Evolutionary conservation across 2,329 filamentous ascomycete genomes (phyloP), one percentile per base, ranked within the genome.

Genomic region (Lomentospora prolificans): DNA sequence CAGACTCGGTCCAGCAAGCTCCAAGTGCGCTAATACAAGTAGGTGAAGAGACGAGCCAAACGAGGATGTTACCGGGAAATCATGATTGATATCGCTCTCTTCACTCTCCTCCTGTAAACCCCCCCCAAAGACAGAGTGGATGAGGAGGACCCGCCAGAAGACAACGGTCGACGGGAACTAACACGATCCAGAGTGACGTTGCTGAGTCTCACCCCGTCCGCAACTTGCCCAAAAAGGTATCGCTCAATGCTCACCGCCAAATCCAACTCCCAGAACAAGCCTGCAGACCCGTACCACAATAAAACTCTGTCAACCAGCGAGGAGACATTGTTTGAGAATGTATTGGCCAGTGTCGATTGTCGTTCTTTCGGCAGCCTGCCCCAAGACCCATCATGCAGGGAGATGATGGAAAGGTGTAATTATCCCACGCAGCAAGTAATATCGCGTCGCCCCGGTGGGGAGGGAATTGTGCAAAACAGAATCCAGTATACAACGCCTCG

Each of bases 141-240:
- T 17, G 17, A 39, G 10, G 33, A 39, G 33, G 17, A 17, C 9
- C 17, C 17, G 33, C 14, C 33, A 17, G 33, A 39, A 14, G 33
- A 39, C n/a, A n/a, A n/a, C n/a, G n/a, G n/a, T n/a, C 17, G 12
- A 39, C 33, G 33, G 33, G 33, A 39, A 39, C 33, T 39, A 39
- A 17, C 33, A 39, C 33, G 14, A 39, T 39, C 17, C 33, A 4
- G 33, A 33, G 41, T 19, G 2, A 22, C 41, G 10, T 19, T 46
- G 41, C 8, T 19, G 33, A 54, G 51, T 30, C 39, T 48, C 33
- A 51, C 31, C 46, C 31, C 31, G 46, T 55, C 48, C 31, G 46
- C 6, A 33, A 52, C 50, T 14, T 39, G 28, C 30, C 28, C 44
- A 53, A 56, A 55, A 56, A 56, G 57, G 52, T 8, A 55, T 55